phyloP scores from a whole-genome alignment of 495 filamentous ascomycete species.

The Xanthoparmelia taractica region DNA sequence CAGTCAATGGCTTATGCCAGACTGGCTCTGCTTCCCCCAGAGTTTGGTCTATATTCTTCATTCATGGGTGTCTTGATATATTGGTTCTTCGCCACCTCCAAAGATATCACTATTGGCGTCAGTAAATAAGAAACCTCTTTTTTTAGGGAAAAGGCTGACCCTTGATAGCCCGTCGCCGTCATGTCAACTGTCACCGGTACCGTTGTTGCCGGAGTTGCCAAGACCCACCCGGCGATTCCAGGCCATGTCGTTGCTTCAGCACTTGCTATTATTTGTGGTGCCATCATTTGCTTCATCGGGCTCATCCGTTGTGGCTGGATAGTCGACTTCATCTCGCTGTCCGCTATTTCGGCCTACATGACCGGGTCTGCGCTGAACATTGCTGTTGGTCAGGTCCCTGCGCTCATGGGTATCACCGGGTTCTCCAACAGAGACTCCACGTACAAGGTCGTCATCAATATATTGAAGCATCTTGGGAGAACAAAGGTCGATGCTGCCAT shows the following conservation, averaged over 20 bases:
- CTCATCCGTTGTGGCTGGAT: slow-evolving; percentile 79
- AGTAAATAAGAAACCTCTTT: slow-evolving; percentile 32
- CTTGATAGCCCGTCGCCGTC: slow-evolving; percentile 77
- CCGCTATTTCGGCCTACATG: slow-evolving; percentile 94
- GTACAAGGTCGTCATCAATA: slow-evolving; percentile 82
- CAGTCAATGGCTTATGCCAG: slow-evolving; percentile 97
- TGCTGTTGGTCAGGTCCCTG: slow-evolving; percentile 74
- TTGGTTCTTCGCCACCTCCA: slow-evolving; percentile 98
- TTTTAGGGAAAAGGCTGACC: slow-evolving; percentile 13
- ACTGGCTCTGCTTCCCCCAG: slow-evolving; percentile 64
- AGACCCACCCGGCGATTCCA: slow-evolving; percentile 50
- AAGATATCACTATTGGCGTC: slow-evolving; percentile 98
- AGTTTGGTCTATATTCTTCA: slow-evolving; percentile 92
- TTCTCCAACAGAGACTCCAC: slow-evolving; percentile 65
- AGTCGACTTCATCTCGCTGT: slow-evolving; percentile 89
- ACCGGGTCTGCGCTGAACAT: slow-evolving; percentile 94
- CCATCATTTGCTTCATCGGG: slow-evolving; percentile 76
- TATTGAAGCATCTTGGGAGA: slow-evolving; percentile 62
- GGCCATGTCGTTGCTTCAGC: slow-evolving; percentile 59
- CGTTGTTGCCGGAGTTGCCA: slow-evolving; percentile 56
- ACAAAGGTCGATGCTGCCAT: slow-evolving; percentile 76
- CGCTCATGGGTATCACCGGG: slow-evolving; percentile 73
- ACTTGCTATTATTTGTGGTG: slow-evolving; percentile 71
- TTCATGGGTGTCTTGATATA: slow-evolving; percentile 97
- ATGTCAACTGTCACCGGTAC: slow-evolving; percentile 85